Evolutionary conservation across 75 land plant genomes (phyloP), one percentile per base, ranked within the genome.

Genomic region (Selaginella tamariscina): DNA sequence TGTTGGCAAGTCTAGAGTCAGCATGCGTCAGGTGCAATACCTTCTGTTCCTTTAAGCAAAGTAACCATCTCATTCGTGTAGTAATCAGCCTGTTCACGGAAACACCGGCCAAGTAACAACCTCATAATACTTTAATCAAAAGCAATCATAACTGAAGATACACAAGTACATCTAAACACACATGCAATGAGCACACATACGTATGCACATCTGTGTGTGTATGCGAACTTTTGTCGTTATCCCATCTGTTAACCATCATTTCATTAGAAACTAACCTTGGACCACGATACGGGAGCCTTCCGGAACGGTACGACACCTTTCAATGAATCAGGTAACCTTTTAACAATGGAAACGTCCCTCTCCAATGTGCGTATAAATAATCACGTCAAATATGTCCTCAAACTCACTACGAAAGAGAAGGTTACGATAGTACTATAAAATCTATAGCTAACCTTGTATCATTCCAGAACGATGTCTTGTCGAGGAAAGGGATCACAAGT

Each of bases 401-500:
- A 39, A 39, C 5, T 39, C 49, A 15, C 49, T 39, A 15, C 5
- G 49, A 39, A 23, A 8, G 8, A 24, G 18, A 15, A 24, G 24
- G 26, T 59, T 29, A 24, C 24, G 24, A 32, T 67, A 1, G 15
- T 8, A 20, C 26, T 21, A 65, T 15, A 24, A 30, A 18, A 33
- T n/a, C 33, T 33, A 0, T 11, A 44, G 2, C 70, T 66, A 27
- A 86, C 98, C 98, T 94, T 29, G 91, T 82, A 67, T 94, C 98
- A 0, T 86, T 84, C 98, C 98, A 94, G 55, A 89, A 94, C 20
- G 96, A 89, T 21, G 72, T 75, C 56, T 94, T 94, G 75, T 94
- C 98, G 0, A 94, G 82, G 30, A 70, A 60, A 24, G 96, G 98
- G 65, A 87, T 75, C 59, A 94, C 91, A 2, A 94, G 68, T 0